Conservation (phyloP, 2,329 filamentous ascomycete genomes). For the Hymenoscyphus repandus region DNA sequence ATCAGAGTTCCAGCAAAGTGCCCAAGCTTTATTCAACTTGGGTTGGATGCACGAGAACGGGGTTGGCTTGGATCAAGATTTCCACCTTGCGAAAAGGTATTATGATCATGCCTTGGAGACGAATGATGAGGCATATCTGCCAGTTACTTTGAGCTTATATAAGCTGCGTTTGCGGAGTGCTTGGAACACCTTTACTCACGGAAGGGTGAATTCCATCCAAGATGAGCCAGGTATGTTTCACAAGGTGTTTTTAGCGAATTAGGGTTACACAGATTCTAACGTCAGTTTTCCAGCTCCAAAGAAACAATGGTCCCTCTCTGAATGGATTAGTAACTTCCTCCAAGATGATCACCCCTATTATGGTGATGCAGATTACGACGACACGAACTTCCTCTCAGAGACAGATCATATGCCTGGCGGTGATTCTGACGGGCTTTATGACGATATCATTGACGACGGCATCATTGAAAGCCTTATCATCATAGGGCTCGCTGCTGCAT, state of each 20-base stretch:
- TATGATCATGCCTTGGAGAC: slow-evolving; percentile 91
- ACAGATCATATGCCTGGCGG: slow-evolving; percentile 52
- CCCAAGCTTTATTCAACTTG: slow-evolving; percentile 93
- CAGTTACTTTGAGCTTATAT: slow-evolving; percentile 80
- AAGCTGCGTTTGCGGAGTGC: slow-evolving; percentile 82
- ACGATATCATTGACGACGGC: slow-evolving; percentile 68
- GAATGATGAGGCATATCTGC: slow-evolving; percentile 89
- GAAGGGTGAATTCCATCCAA: slow-evolving; percentile 86
- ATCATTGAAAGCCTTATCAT: slow-evolving; percentile 82
- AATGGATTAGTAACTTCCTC: slow-evolving; percentile 85
- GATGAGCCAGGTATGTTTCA: slow-evolving; percentile 70
- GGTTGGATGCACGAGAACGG: slow-evolving; percentile 99
- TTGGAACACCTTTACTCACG: slow-evolving; percentile 90
- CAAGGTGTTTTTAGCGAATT: not conserved
- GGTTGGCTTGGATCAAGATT: slow-evolving; percentile 86
- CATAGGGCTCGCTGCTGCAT: slow-evolving; percentile 65
- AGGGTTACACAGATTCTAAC: slow-evolving; percentile 26
- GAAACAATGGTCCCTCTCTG: slow-evolving; percentile 71
- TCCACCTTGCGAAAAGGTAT: slow-evolving; percentile 92
- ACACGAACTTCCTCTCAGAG: slow-evolving; percentile 35
- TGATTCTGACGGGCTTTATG: slow-evolving; percentile 49
- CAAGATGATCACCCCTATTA: slow-evolving; percentile 59
- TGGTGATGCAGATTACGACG: slow-evolving; percentile 46
- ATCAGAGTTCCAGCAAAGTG: slow-evolving; percentile 84
- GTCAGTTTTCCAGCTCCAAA: slow-evolving; percentile 47